Base-by-base conservation (phyloP, 1,284 basidiomycete species). In the Rhodotorula sp. region DNA sequence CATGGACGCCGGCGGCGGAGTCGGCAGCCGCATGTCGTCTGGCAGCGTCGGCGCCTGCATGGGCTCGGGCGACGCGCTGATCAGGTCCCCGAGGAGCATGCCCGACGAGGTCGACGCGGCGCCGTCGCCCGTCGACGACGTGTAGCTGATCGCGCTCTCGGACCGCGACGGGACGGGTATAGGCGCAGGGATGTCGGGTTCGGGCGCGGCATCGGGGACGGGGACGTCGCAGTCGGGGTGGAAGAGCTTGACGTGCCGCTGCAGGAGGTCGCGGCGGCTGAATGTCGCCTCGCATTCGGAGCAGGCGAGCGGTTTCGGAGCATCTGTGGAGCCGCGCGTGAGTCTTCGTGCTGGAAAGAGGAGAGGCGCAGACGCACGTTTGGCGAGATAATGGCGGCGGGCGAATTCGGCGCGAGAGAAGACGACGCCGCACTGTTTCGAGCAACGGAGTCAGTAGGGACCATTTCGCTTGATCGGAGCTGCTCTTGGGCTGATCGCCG, bases 231-330 rank as follows among this genome's bases (percentile, higher is more conserved):
- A 25, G 7, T 25, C 25, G 3, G 62, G 62, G 23, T 64, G 62
- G 45, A 48, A 64, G 19, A 64, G n/a, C 53, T 55, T 64, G 44
- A 64, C 23, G 7, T 64, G 62, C 19, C 62, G 62, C 17, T 56
- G 45, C 9, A 49, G 44, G 34, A 64, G 44, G 34, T 62, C 62
- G 4, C 55, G 62, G 27, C 62, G 53, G 3, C 53, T 25, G 14
- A 64, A 64, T 21, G 62, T 48, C n/a, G 52, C 27, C 8, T 46
- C 25, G 62, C 62, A 64, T 10, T 55, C n/a, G 16, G 45, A 27
- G 45, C 62, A 64, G 17, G 45, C n/a, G 19, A 64, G 62, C 3
- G 53, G 53, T 19, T 64, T 55, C 9, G 62, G 42, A 5, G 61
- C 52, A 13, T 62, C 59, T 61, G 46, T 3, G 58, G 8, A n/a